Evolutionary conservation across 2,329 filamentous ascomycete species (phyloP).

Genomic region (Aspergillus aculeatinus): DNA sequence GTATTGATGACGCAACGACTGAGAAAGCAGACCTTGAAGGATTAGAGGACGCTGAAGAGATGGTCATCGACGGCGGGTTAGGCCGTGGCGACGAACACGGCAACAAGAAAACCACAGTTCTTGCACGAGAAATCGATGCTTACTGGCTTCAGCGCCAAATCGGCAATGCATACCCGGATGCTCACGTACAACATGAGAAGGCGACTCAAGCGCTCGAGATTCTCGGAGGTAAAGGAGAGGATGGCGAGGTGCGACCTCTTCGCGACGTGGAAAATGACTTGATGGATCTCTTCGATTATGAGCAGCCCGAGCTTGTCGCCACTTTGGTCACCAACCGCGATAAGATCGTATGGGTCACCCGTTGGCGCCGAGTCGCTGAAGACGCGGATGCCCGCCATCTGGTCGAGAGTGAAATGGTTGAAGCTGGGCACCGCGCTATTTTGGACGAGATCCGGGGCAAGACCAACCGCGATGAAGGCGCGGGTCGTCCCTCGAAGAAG

Average conservation of each 20-base stretch:
- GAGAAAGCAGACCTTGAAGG: slow-evolving; percentile 46
- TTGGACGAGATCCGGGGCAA: slow-evolving; percentile 84
- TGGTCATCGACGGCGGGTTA: slow-evolving; percentile 74
- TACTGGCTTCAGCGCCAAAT: slow-evolving; percentile 97
- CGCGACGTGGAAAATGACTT: slow-evolving; percentile 97
- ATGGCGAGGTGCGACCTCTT: slow-evolving; percentile 78
- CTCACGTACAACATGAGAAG: slow-evolving; percentile 91
- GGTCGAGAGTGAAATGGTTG: slow-evolving; percentile 87
- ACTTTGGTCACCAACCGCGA: slow-evolving; percentile 89
- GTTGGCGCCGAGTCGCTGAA: slow-evolving; percentile 77
- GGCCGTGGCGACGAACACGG: slow-evolving; percentile 43
- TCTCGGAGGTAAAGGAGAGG: slow-evolving; percentile 69
- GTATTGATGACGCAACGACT: slow-evolving; percentile 46
- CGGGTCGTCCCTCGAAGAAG: slow-evolving; percentile 68
- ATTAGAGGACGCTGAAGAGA: slow-evolving; percentile 61
- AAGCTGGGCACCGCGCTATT: slow-evolving; percentile 81
- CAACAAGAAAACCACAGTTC: slow-evolving; percentile 58
- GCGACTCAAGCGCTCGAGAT: slow-evolving; percentile 80
- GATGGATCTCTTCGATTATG: slow-evolving; percentile 97
- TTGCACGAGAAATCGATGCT: slow-evolving; percentile 88
- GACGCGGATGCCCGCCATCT: slow-evolving; percentile 69
- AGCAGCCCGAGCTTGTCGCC: slow-evolving; percentile 88
- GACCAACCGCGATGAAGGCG: slow-evolving; percentile 53
- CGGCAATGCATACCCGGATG: slow-evolving; percentile 81
- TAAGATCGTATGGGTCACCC: slow-evolving; percentile 93